Base-by-base conservation (phyloP, 2,329 filamentous ascomycete genomes). In the Aspergillus spinulosporus region DNA sequence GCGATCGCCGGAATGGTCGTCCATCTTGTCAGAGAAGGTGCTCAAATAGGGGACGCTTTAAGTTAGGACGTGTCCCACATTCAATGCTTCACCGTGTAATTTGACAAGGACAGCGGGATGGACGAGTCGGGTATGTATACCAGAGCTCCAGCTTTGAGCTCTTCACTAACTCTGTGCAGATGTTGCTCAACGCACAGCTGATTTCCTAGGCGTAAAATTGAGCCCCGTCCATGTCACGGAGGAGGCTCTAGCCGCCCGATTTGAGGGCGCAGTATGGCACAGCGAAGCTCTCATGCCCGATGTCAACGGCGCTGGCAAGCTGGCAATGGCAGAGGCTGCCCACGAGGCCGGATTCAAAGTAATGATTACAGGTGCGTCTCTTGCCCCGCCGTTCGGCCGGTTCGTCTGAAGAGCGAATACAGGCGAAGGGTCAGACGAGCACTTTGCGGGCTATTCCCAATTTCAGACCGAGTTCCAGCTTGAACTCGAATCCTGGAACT, bases 351-450 rank as follows among this genome's bases (percentile, higher is more conserved):
- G n/a, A n/a, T n/a, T n/a, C n/a, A n/a, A n/a, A n/a, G n/a, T n/a
- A n/a, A n/a, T n/a, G n/a, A n/a, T n/a, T n/a, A n/a, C n/a, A n/a
- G n/a, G n/a, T n/a, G n/a, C n/a, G n/a, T n/a, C n/a, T n/a, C n/a
- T n/a, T n/a, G n/a, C n/a, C n/a, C n/a, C n/a, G n/a, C n/a, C 3
- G 71, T 74, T 4, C 81, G 73, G 71, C 72, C n/a, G n/a, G n/a
- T n/a, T 69, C 74, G n/a, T 66, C 72, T 2, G 81, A 84, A 61
- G 72, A 32, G 9, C 5, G 31, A n/a, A n/a, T 28, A 5, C 15
- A 64, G 76, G 77, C 14, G 79, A 82, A 62, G 80, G 80, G 3
- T 68, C 79, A 8, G 82, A 84, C 58, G 82, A 84, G 68, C 73
- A 78, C 47, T 84, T 84, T 62, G 77, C 71, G 1, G 82, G 82